Conservation (phyloP, 1,284 basidiomycete species). For the Rhodofomes roseus region DNA sequence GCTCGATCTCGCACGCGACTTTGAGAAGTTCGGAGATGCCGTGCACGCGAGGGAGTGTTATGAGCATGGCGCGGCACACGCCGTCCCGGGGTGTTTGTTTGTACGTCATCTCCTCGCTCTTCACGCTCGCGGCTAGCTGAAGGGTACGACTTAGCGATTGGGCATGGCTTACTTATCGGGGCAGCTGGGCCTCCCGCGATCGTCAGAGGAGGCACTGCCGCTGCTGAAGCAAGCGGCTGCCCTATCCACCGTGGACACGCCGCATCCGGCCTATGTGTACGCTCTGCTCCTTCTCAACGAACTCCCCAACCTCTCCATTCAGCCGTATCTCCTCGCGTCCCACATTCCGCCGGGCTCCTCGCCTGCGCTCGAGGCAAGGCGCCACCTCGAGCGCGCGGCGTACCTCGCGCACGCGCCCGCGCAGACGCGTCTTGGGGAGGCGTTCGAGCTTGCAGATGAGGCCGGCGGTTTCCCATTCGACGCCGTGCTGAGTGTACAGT, state of each 20-base stretch:
- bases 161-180: conserved; percentile 88
- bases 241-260: conserved; percentile 63
- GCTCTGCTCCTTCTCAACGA: conserved; percentile 81
- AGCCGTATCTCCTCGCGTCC: conserved; percentile 45
- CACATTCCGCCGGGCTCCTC: conserved; percentile 40
- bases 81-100: conserved; percentile 1
- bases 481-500: conserved; percentile 84
- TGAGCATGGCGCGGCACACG: conserved; percentile 3
- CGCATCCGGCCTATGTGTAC: conserved; percentile 82
- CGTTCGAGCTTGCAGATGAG: conserved; percentile 85
- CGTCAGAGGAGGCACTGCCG: conserved; percentile 56
- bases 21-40: conserved; percentile 79
- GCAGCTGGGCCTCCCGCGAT: conserved; percentile 55
- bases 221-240: conserved; percentile 76
- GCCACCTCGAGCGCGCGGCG: conserved; percentile 74
- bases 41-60: neutral
- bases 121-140: neutral
- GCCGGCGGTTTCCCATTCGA: conserved; percentile 75
- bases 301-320: conserved; percentile 55
- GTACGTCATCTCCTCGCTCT: neutral
- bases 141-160: conserved; percentile 52
- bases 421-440: conserved; percentile 88
- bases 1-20: conserved; percentile 86
- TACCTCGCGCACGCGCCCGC: conserved; percentile 83
- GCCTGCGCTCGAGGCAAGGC: conserved; percentile 42